Conservation (phyloP, 1,284 basidiomycete species). For the Malassezia brasiliensis region DNA sequence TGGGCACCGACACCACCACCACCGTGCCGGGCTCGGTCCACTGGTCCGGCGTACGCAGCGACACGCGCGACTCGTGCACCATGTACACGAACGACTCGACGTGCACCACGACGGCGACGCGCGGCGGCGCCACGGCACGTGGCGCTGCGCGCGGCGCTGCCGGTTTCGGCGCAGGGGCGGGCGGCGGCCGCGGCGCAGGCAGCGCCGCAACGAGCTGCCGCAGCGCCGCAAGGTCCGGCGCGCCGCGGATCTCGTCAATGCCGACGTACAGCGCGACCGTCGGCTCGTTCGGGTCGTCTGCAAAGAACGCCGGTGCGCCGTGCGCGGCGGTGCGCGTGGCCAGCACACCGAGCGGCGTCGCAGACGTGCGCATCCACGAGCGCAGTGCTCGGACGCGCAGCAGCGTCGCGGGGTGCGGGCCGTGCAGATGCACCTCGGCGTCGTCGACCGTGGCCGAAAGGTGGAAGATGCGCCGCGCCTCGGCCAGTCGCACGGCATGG, state of each 20-base stretch:
- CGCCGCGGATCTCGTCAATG: constrained; percentile 23
- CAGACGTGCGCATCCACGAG: constrained; percentile 21
- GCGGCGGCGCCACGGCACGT: constrained; percentile 2
- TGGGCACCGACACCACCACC: constrained; percentile 1
- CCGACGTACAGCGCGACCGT: constrained; percentile 21
- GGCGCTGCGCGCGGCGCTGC: neutral
- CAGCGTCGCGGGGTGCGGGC: constrained; percentile 12
- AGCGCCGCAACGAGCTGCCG: constrained; percentile 14
- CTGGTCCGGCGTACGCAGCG: neutral
- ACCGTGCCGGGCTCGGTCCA: neutral
- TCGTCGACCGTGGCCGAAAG: constrained; percentile 20
- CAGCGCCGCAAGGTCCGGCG: constrained; percentile 20
- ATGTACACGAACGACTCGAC: constrained; percentile 9
- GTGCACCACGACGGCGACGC: constrained; percentile 16
- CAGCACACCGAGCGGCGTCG: constrained; percentile 42
- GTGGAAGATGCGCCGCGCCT: constrained; percentile 34
- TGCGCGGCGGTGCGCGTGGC: constrained; percentile 6
- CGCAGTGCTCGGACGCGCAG: constrained; percentile 19
- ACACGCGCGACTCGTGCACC: neutral
- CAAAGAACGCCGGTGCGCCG: constrained; percentile 20
- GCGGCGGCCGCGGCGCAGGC: neutral
- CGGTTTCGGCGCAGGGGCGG: neutral
- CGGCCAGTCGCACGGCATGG: constrained; percentile 7
- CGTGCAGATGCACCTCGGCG: constrained; percentile 19
- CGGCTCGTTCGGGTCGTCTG: constrained; percentile 40